Conservation (phyloP, 225 moss, liverwort and hornwort genomes). For the Marchantia polymorpha region DNA sequence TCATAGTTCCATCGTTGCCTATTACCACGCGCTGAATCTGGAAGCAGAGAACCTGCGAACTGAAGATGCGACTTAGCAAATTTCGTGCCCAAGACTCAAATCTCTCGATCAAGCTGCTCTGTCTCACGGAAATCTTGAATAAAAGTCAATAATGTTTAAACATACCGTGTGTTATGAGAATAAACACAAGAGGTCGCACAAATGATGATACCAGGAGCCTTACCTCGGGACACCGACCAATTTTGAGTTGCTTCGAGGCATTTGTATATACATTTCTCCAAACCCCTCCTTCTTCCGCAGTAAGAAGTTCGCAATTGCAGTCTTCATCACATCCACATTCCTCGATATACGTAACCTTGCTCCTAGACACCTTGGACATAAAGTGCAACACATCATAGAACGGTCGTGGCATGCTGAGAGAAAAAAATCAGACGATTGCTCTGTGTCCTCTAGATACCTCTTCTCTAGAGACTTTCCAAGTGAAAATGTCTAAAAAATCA, state of each 20-base stretch:
- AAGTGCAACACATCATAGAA: neutral
- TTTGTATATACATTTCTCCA: slow-evolving; percentile 72
- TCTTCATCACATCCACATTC: slow-evolving; percentile 86
- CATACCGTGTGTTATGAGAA: neutral
- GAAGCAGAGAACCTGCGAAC: slow-evolving; percentile 73
- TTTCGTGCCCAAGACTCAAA: neutral
- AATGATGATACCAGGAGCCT: neutral
- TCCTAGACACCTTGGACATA: slow-evolving; percentile 13
- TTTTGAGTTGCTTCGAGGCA: slow-evolving; percentile 75
- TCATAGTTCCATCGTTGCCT: slow-evolving; percentile 58
- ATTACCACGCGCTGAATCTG: slow-evolving; percentile 83
- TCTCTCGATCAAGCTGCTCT: neutral
- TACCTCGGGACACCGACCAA: slow-evolving; percentile 90
- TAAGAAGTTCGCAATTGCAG: slow-evolving; percentile 71
- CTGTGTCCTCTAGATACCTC: too few species aligned
- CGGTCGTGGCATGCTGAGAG: neutral
- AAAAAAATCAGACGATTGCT: neutral
- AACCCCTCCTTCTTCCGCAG: slow-evolving; percentile 59
- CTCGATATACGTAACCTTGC: slow-evolving; percentile 51
- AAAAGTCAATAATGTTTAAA: neutral
- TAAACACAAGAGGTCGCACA: neutral
- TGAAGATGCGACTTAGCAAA: neutral
- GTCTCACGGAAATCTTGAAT: neutral
- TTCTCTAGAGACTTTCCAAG: too few species aligned
- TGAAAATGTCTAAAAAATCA: too few species aligned